Conservation (phyloP, 768 basidiomycete species). For the Tephrocybe sp. region DNA sequence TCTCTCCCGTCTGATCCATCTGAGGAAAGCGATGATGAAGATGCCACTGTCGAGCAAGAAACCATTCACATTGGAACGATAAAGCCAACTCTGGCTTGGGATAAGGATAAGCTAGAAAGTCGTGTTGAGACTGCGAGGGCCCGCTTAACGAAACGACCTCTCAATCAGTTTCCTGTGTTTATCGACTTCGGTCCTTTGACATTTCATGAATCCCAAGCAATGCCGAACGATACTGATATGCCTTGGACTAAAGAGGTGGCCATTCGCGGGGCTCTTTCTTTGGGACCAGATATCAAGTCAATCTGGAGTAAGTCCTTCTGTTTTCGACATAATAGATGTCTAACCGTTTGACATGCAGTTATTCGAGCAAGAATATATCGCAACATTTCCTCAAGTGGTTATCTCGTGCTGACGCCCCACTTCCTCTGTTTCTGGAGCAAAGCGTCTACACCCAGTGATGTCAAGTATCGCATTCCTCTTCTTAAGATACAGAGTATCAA, state of each 20-base stretch:
- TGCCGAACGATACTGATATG: slow-evolving; percentile 11
- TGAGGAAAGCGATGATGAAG: slow-evolving; percentile 19
- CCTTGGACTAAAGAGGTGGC: slow-evolving; percentile 25
- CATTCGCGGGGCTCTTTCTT: slow-evolving; percentile 30
- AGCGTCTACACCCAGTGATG: slow-evolving; percentile 33
- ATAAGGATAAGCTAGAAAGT: slow-evolving; percentile 24
- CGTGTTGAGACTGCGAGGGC: slow-evolving; percentile 28
- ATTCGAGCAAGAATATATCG: slow-evolving; percentile 34
- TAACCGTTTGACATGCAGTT: slow-evolving; percentile 24
- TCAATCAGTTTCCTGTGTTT: slow-evolving; percentile 27
- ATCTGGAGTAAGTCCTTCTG: slow-evolving; percentile 33
- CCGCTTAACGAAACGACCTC: slow-evolving; percentile 16
- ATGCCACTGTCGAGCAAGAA: slow-evolving; percentile 21
- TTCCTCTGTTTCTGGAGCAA: slow-evolving; percentile 50
- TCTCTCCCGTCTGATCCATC: slow-evolving; percentile 18
- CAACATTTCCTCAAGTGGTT: slow-evolving; percentile 36
- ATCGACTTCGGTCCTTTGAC: slow-evolving; percentile 44
- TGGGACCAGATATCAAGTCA: slow-evolving; percentile 27
- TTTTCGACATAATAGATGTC: background rate
- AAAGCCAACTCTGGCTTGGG: slow-evolving; percentile 23
- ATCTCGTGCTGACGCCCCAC: slow-evolving; percentile 38
- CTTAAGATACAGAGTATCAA: slow-evolving; percentile 39
- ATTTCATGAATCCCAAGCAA: slow-evolving; percentile 24
- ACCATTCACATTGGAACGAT: slow-evolving; percentile 32
- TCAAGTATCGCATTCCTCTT: slow-evolving; percentile 43